A percentile compares a stretch with the other conserved stretches of the same genome.
These are phyloP conservation scores for Elsinoe arachidis DNA, from an alignment of 2,329 filamentous ascomycete genomes.

Conservation along the genomic window DNA sequence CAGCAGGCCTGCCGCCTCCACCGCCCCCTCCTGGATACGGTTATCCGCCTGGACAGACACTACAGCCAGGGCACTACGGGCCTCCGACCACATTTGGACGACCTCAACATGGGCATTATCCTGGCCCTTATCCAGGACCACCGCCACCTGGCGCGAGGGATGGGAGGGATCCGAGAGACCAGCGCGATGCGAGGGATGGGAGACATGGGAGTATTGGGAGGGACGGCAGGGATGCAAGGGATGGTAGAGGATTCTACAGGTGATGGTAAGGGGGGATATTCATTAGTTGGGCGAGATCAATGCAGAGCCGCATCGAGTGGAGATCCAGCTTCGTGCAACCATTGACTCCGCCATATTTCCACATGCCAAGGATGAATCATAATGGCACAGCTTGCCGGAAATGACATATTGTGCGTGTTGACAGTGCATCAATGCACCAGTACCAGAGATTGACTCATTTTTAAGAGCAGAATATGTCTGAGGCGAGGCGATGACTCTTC, in stretches of 20 bases:
- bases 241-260: background rate
- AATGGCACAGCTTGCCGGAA: background rate
- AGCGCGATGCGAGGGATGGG: background rate
- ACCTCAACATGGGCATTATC: background rate
- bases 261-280: too few species aligned
- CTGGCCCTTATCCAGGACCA: background rate
- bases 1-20: slow-evolving; percentile 13
- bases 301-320: too few species aligned
- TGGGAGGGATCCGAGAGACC: background rate
- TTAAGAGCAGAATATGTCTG: background rate
- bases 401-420: background rate
- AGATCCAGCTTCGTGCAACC: too few species aligned
- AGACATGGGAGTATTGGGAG: background rate
- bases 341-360: too few species aligned
- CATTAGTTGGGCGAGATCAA: too few species aligned
- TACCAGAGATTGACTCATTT: background rate
- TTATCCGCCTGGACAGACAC: slow-evolving; percentile 4
- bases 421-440: background rate
- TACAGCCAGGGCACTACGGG: background rate
- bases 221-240: background rate
- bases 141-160: background rate
- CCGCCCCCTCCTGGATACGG: slow-evolving; percentile 15
- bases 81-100: background rate
- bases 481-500: background rate
- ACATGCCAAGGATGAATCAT: background rate